phyloP scores from a whole-genome alignment of 1,284 basidiomycete genomes.

The Erythrobasidium hasegawianum region DNA sequence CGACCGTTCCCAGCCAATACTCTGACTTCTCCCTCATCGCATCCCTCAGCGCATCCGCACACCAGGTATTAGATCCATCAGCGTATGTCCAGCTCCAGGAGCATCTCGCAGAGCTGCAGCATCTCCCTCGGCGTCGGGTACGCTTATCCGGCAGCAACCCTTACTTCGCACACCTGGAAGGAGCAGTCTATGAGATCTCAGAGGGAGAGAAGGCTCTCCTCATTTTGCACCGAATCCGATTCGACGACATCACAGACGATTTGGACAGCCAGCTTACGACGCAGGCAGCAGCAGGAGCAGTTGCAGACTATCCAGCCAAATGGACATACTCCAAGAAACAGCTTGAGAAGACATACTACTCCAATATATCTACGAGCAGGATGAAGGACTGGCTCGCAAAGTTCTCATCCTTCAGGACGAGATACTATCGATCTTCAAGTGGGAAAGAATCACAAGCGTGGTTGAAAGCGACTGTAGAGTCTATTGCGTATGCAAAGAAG shows the following conservation, averaged over 20 bases:
- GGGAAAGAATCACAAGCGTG: slow-evolving; percentile 72
- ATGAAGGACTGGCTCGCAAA: slow-evolving; percentile 47
- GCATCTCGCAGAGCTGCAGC: slow-evolving; percentile 40
- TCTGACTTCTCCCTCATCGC: no score
- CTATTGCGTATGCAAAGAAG: slow-evolving; percentile 50
- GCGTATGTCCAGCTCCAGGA: slow-evolving; percentile 25
- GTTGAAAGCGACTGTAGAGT: slow-evolving; percentile 67
- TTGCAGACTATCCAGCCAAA: slow-evolving; percentile 31
- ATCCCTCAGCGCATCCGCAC: no score
- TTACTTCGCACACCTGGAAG: slow-evolving; percentile 25
- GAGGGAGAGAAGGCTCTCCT: slow-evolving; percentile 47
- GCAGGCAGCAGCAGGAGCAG: not conserved
- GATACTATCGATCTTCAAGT: slow-evolving; percentile 59
- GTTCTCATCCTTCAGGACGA: slow-evolving; percentile 49
- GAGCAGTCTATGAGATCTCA: slow-evolving; percentile 36
- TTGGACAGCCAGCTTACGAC: not conserved
- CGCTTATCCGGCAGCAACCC: not conserved
- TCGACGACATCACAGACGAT: slow-evolving; percentile 44
- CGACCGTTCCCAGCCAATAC: no score
- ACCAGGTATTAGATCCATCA: not conserved
- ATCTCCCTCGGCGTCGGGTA: slow-evolving; percentile 28
- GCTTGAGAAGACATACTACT: slow-evolving; percentile 43
- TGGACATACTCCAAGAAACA: slow-evolving; percentile 27
- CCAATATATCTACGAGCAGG: slow-evolving; percentile 66
- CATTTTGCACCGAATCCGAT: slow-evolving; percentile 38